These are phyloP conservation scores for Barbatosphaeria neglecta DNA, from an alignment of 495 filamentous ascomycete species.

Conservation along the genomic window DNA sequence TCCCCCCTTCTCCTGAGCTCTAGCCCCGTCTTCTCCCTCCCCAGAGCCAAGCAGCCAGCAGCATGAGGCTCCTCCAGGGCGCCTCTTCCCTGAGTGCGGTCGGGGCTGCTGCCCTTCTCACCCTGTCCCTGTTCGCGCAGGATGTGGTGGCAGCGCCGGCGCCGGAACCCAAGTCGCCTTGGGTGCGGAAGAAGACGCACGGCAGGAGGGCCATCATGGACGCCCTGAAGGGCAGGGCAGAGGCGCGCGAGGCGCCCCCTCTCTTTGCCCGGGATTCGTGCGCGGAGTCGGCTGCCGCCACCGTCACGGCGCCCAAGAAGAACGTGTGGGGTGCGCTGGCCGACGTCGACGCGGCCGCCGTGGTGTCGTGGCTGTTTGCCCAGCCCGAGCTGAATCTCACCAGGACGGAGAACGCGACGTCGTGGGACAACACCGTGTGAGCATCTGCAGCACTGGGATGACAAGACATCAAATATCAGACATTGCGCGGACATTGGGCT, in stretches of 20 bases:
- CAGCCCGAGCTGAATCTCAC: constrained; percentile 26
- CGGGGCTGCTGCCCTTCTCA: not conserved
- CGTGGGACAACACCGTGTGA: constrained; percentile 23
- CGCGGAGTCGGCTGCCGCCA: constrained; percentile 7
- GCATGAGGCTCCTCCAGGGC: not conserved
- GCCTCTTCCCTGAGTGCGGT: not conserved
- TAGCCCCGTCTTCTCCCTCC: not conserved
- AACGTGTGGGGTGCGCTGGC: constrained; percentile 23
- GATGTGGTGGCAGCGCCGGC: not conserved
- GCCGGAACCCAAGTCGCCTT: not conserved
- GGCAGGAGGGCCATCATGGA: not conserved
- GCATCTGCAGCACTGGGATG: constrained; percentile 1
- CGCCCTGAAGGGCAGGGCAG: not conserved
- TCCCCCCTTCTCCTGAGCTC: not conserved
- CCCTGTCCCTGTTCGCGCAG: not conserved
- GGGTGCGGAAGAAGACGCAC: not conserved
- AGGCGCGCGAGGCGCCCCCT: not conserved
- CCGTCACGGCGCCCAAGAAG: constrained; percentile 18
- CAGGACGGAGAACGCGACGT: constrained; percentile 11
- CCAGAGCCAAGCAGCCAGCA: not conserved
- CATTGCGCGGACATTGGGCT: not conserved
- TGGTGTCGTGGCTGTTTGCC: constrained; percentile 23
- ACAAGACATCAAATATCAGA: too few relatives aligned
- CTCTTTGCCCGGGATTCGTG: constrained; percentile 1
- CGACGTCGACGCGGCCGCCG: constrained; percentile 16